Percentiles rank a stretch among this genome's conserved stretches.
phyloP scores from a whole-genome alignment of 2,329 filamentous ascomycete genomes.

The Cordyceps javanica region DNA sequence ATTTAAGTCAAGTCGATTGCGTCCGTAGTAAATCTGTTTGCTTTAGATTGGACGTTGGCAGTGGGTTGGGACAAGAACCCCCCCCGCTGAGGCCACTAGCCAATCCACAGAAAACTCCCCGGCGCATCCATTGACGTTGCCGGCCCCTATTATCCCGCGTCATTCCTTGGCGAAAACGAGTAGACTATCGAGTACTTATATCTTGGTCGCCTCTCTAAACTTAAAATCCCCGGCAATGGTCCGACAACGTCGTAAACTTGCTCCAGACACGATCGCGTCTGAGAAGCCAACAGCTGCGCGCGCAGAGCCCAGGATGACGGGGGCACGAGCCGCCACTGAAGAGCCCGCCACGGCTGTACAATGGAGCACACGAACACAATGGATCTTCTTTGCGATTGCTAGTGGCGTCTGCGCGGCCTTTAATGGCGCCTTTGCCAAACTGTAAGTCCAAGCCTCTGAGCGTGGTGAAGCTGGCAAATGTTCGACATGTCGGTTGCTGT shows the following conservation, averaged over 20 bases:
- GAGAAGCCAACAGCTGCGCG: not conserved
- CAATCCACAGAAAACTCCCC: not conserved
- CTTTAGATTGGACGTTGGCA: not conserved
- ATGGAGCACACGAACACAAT: conserved; percentile 38
- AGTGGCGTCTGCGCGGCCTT: conserved; percentile 74
- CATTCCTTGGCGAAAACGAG: not conserved
- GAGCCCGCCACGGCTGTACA: conserved; percentile 1
- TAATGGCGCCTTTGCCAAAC: conserved; percentile 78
- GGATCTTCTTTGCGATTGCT: conserved; percentile 64
- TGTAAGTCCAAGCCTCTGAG: conserved; percentile 52
- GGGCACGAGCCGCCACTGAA: conserved; percentile 7
- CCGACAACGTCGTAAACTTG: conserved; percentile 21
- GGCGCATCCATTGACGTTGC: not conserved
- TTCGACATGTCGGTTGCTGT: too few relatives aligned
- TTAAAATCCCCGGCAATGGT: conserved; percentile 20
- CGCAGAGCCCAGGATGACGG: not conserved
- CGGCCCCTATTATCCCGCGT: conserved; percentile 5
- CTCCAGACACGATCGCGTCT: not conserved
- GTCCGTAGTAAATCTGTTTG: not conserved
- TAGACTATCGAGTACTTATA: not conserved
- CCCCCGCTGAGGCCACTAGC: not conserved
- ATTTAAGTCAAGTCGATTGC: not conserved
- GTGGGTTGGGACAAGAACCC: not conserved
- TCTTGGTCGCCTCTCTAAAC: not conserved
- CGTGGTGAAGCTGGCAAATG: too few relatives aligned